phyloP scores from a whole-genome alignment of 768 basidiomycete species.

The Dentipellis sp. region DNA sequence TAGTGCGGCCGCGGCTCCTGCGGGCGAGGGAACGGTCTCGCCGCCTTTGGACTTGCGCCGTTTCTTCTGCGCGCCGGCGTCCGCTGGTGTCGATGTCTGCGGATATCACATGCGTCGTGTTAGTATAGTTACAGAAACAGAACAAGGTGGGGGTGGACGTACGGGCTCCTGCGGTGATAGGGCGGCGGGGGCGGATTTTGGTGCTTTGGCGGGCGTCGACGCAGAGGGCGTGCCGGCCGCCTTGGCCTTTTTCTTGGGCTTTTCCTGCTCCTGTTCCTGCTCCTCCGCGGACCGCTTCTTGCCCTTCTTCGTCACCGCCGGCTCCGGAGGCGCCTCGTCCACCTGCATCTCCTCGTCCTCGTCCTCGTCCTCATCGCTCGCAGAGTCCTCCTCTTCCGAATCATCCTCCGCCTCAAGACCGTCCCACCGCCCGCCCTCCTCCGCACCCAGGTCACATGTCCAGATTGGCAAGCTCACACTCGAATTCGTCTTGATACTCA shows the following conservation, averaged over 20 bases:
- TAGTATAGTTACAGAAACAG: no score
- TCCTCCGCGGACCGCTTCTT: constrained; percentile 29
- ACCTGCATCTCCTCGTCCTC: constrained; percentile 16
- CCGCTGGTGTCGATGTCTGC: background rate
- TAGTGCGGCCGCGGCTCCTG: background rate
- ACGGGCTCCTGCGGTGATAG: background rate
- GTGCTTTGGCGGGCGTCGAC: background rate
- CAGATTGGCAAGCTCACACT: constrained; percentile 88
- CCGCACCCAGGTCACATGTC: constrained; percentile 62
- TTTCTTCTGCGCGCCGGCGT: background rate
- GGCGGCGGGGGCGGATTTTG: background rate
- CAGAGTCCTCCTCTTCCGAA: constrained; percentile 16
- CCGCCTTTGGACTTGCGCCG: background rate
- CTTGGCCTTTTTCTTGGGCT: background rate
- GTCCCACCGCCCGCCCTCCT: constrained; percentile 52
- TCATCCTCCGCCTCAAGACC: constrained; percentile 28
- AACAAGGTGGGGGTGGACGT: no score
- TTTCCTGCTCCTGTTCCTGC: constrained; percentile 23
- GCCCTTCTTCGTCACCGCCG: constrained; percentile 13
- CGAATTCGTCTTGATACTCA: constrained; percentile 85
- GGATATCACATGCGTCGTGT: no score
- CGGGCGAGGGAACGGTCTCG: background rate
- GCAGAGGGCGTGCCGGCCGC: background rate
- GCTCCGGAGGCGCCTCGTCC: constrained; percentile 13
- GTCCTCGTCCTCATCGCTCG: constrained; percentile 11